Evolutionary conservation across 2,329 filamentous ascomycete species (phyloP).

Genomic region (Xylariales sp.): DNA sequence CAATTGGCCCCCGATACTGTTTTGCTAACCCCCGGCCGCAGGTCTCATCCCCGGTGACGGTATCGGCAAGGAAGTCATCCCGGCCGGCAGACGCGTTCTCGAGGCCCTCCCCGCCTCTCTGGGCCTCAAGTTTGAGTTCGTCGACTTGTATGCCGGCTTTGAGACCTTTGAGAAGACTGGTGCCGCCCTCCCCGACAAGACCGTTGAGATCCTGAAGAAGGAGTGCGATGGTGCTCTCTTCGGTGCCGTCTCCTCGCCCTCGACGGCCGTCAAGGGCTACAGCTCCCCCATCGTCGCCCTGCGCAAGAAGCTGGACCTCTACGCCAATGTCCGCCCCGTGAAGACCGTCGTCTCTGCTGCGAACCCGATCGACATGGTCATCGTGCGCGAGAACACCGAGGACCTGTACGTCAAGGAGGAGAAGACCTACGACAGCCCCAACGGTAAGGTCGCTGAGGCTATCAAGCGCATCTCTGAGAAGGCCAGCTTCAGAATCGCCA

Average conservation of each 20-base stretch:
- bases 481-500: slow-evolving; percentile 80
- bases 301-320: slow-evolving; percentile 90
- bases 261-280: slow-evolving; percentile 87
- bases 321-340: slow-evolving; percentile 95
- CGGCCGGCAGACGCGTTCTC: slow-evolving; percentile 83
- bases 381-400: slow-evolving; percentile 98
- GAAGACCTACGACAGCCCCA: slow-evolving; percentile 69
- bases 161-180: slow-evolving; percentile 90
- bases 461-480: slow-evolving; percentile 94
- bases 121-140: slow-evolving; percentile 88
- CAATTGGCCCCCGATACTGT: background rate
- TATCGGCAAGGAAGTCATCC: slow-evolving; percentile 98
- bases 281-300: slow-evolving; percentile 95
- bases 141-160: slow-evolving; percentile 89
- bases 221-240: slow-evolving; percentile 97
- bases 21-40: slow-evolving; percentile 27
- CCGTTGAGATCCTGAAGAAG: slow-evolving; percentile 79
- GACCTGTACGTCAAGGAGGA: slow-evolving; percentile 98
- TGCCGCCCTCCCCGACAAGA: slow-evolving; percentile 81
- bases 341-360: slow-evolving; percentile 68
- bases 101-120: slow-evolving; percentile 91
- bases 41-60: slow-evolving; percentile 97
- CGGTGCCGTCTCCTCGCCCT: slow-evolving; percentile 90
- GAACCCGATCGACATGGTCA: slow-evolving; percentile 88
- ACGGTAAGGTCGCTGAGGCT: slow-evolving; percentile 88